phyloP scores from a whole-genome alignment of 495 filamentous ascomycete genomes.

The Neurospora sp. region DNA sequence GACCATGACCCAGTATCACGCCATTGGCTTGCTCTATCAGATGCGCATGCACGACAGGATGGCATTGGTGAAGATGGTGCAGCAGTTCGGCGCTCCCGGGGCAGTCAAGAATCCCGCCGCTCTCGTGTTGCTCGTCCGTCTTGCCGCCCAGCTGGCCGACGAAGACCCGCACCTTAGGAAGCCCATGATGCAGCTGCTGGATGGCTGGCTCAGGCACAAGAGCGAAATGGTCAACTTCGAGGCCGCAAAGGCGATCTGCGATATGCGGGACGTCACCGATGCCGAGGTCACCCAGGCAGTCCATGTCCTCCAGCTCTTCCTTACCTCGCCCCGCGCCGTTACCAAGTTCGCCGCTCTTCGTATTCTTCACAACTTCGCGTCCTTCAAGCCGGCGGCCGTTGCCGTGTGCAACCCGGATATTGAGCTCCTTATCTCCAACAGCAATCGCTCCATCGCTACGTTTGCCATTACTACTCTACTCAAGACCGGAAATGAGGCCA shows the following conservation, averaged over 20 bases:
- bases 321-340: slow-evolving; percentile 90
- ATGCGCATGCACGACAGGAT: slow-evolving; percentile 97
- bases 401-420: slow-evolving; percentile 94
- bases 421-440: slow-evolving; percentile 89
- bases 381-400: slow-evolving; percentile 88
- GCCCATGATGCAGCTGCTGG: slow-evolving; percentile 89
- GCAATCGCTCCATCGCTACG: slow-evolving; percentile 93
- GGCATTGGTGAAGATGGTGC: slow-evolving; percentile 99
- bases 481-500: slow-evolving; percentile 95
- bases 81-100: slow-evolving; percentile 87
- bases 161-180: slow-evolving; percentile 82
- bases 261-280: slow-evolving; percentile 86
- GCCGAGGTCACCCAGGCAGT: slow-evolving; percentile 87
- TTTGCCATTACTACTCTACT: slow-evolving; percentile 96
- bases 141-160: slow-evolving; percentile 91
- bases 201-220: slow-evolving; percentile 96
- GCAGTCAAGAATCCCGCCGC: slow-evolving; percentile 92
- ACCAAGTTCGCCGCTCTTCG: slow-evolving; percentile 97
- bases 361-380: slow-evolving; percentile 91
- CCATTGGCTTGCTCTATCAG: slow-evolving; percentile 93
- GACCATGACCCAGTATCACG: slow-evolving; percentile 97
- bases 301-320: slow-evolving; percentile 89
- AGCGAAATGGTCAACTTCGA: slow-evolving; percentile 99
- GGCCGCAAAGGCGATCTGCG: slow-evolving; percentile 94
- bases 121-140: slow-evolving; percentile 78